Percentiles rank a stretch among this genome's conserved stretches.
Evolutionary conservation across 78 protist genomes (phyloP).

Genomic region (Anaeramoeba flamelloides): DNA sequence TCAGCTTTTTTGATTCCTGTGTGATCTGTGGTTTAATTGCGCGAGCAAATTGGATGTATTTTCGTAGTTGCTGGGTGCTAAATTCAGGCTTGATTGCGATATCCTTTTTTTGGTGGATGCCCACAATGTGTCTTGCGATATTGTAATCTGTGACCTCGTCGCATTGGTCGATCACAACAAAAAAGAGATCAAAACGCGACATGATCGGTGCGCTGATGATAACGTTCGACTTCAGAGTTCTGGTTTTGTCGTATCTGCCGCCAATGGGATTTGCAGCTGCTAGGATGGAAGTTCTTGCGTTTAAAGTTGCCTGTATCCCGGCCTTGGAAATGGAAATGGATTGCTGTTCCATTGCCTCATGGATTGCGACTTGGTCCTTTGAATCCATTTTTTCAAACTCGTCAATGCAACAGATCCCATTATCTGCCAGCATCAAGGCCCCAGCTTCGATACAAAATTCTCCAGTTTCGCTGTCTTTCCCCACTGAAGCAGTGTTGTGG

Average conservation of each 20-base stretch:
- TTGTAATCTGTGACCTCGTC: conserved; percentile 50
- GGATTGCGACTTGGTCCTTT: conserved; percentile 87
- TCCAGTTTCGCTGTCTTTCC: conserved; percentile 82
- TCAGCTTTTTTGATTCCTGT: background rate
- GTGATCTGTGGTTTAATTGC: conserved; percentile 56
- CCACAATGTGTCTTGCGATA: conserved; percentile 84
- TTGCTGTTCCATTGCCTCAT: conserved; percentile 99
- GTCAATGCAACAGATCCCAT: conserved; percentile 97
- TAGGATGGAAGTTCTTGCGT: conserved; percentile 81
- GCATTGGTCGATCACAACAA: conserved; percentile 76
- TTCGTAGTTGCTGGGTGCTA: conserved; percentile 45
- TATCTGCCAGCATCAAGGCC: conserved; percentile 98
- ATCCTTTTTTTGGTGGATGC: conserved; percentile 45
- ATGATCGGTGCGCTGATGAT: conserved; percentile 81
- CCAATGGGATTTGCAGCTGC: conserved; percentile 83
- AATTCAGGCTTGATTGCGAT: conserved; percentile 23
- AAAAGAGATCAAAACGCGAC: conserved; percentile 97
- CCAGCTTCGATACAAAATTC: conserved; percentile 98
- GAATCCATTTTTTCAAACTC: conserved; percentile 96
- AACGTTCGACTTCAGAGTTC: conserved; percentile 47
- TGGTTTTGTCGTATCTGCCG: conserved; percentile 57
- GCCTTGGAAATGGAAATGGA: conserved; percentile 94
- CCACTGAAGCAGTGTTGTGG: conserved; percentile 65
- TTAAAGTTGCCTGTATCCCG: conserved; percentile 90
- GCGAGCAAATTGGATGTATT: conserved; percentile 59